Percentiles rank a stretch among this genome's conserved stretches.
Evolutionary conservation across 2,329 filamentous ascomycete species (phyloP).

Genomic region (Pyrenophora tritici-repentis): DNA sequence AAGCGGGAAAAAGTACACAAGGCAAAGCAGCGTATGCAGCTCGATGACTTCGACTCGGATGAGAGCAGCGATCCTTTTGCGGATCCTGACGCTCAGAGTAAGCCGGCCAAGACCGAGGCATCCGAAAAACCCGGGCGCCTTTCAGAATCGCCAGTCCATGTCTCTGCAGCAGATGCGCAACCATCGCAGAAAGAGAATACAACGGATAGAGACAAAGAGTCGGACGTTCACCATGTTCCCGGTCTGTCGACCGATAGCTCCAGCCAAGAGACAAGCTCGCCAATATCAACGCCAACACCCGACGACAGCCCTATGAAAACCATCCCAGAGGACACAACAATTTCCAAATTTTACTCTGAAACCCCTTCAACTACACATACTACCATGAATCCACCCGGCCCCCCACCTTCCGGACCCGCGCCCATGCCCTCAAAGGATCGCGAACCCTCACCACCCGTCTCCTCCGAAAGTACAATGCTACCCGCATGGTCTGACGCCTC

Average conservation of each 20-base stretch:
- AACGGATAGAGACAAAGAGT: constrained; percentile 31
- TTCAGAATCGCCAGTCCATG: constrained; percentile 71
- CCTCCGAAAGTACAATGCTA: constrained; percentile 56
- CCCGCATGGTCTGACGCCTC: constrained; percentile 85
- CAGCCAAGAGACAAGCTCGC: constrained; percentile 62
- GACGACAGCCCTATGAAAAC: constrained; percentile 40
- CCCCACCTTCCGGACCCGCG: constrained; percentile 46
- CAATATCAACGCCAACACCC: constrained; percentile 43
- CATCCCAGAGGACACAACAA: constrained; percentile 31
- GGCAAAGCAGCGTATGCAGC: constrained; percentile 66
- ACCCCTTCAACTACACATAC: constrained; percentile 32
- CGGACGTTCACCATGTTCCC: constrained; percentile 57
- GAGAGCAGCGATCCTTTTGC: constrained; percentile 54
- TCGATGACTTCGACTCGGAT: constrained; percentile 72
- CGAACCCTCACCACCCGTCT: constrained; percentile 35
- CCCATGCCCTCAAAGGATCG: constrained; percentile 34
- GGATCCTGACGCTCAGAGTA: constrained; percentile 45
- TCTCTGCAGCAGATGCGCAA: constrained; percentile 61
- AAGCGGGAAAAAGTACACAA: constrained; percentile 63
- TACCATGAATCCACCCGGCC: constrained; percentile 22
- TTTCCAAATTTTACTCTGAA: constrained; percentile 23
- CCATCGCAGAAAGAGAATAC: constrained; percentile 32
- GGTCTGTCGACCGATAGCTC: constrained; percentile 72
- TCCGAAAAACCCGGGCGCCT: constrained; percentile 45
- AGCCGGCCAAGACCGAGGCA: constrained; percentile 22